A percentile compares a stretch with the other conserved stretches of the same genome.
phyloP scores from a whole-genome alignment of 768 basidiomycete genomes.

The Tricholomella constricta region DNA sequence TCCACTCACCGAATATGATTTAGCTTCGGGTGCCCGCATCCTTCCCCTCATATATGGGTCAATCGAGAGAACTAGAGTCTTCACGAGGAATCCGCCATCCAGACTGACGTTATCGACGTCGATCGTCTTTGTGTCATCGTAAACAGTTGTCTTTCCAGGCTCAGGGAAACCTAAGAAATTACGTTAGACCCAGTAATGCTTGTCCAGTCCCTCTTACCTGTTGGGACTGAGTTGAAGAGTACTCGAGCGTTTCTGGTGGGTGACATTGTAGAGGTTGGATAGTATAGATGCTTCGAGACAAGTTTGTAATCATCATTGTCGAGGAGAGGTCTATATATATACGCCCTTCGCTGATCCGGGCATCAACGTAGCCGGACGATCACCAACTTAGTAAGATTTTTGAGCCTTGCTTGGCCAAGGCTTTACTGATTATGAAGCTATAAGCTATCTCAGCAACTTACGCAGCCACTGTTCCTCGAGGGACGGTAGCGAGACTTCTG shows the following conservation, averaged over 20 bases:
- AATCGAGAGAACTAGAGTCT: conserved; percentile 47
- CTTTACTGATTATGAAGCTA: too few species aligned
- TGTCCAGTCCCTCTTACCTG: background rate
- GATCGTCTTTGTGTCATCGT: conserved; percentile 47
- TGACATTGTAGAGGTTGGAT: conserved; percentile 15
- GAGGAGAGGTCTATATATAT: too few species aligned
- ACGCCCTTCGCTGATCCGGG: too few species aligned
- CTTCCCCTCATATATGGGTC: conserved; percentile 43
- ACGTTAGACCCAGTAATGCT: background rate
- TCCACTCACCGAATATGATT: conserved; percentile 30
- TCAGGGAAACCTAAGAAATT: conserved; percentile 36
- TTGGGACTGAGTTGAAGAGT: conserved; percentile 1
- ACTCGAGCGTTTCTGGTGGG: conserved; percentile 1
- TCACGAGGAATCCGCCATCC: conserved; percentile 50
- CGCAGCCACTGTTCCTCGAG: too few species aligned
- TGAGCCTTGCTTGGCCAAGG: too few species aligned
- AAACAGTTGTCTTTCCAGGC: conserved; percentile 46
- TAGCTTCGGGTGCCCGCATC: conserved; percentile 35
- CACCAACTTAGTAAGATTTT: too few species aligned
- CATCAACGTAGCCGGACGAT: too few species aligned
- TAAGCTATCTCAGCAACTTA: too few species aligned
- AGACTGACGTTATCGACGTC: conserved; percentile 48
- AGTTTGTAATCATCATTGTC: too few species aligned
- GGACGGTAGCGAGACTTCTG: too few species aligned
- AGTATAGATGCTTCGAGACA: conserved; percentile 34